These are phyloP conservation scores for Cutaneotrichosporon daszewskae DNA, from an alignment of 1,284 basidiomycete genomes.

Conservation along the genomic window DNA sequence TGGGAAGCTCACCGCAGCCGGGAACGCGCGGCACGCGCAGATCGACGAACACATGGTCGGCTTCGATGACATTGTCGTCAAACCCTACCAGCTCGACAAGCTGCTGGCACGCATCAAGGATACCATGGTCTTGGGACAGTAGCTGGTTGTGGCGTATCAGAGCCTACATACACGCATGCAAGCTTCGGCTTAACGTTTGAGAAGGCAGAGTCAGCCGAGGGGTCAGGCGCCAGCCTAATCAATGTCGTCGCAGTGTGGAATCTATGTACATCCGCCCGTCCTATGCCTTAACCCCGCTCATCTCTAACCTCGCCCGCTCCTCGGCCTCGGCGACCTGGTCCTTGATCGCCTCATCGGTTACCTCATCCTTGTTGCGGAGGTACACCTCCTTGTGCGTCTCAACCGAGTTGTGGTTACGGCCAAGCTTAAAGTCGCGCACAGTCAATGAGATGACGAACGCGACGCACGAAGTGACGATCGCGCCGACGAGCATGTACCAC, in stretches of 20 bases:
- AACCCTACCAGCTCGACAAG: conserved; percentile 36
- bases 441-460: conserved; percentile 28
- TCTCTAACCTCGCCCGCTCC: conserved; percentile 1
- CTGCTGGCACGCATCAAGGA: conserved; percentile 31
- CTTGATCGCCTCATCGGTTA: conserved; percentile 9
- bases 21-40: conserved; percentile 19
- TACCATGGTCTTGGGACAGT: too few species aligned
- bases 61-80: conserved; percentile 38
- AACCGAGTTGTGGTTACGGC: conserved; percentile 30
- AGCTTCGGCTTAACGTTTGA: too few species aligned
- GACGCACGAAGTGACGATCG: conserved; percentile 23
- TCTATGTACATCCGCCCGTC: too few species aligned
- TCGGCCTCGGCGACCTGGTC: conserved; percentile 9
- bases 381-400: conserved; percentile 28
- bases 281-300: too few species aligned
- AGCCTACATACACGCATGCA: too few species aligned
- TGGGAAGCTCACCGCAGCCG: conserved; percentile 6
- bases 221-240: too few species aligned
- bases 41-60: conserved; percentile 23
- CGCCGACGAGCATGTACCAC: conserved; percentile 24
- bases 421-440: conserved; percentile 30
- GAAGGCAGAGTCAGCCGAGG: too few species aligned
- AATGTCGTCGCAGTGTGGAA: too few species aligned
- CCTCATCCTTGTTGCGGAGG: conserved; percentile 24
- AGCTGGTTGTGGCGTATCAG: too few species aligned